A percentile compares a stretch with the other conserved stretches of the same genome.
Evolutionary conservation across 1,284 basidiomycete genomes (phyloP).

Genomic region (Ceratorhiza oryzae-sativae): DNA sequence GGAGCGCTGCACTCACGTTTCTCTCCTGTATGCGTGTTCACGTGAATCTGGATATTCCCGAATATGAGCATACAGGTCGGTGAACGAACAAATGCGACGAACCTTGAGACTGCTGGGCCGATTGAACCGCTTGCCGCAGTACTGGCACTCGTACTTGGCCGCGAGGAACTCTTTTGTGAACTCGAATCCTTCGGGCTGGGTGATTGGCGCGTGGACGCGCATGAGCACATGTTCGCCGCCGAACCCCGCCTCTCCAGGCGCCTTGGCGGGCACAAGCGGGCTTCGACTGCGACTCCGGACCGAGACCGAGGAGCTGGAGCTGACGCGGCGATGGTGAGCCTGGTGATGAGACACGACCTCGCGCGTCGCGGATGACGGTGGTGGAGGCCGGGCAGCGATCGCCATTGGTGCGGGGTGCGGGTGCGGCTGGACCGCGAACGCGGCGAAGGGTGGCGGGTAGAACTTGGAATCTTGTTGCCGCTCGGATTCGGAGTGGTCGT

Average conservation of each 20-base stretch:
- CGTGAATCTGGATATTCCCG: slow-evolving; percentile 66
- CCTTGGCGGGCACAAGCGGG: slow-evolving; percentile 10
- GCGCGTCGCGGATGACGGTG: slow-evolving; percentile 6
- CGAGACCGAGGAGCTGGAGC: slow-evolving; percentile 26
- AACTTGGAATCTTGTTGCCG: neutral
- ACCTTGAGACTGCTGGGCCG: slow-evolving; percentile 83
- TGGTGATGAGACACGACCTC: neutral
- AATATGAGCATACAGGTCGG: slow-evolving; percentile 7
- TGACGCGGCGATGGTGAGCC: slow-evolving; percentile 27
- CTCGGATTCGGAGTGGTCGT: neutral
- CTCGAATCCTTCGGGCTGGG: slow-evolving; percentile 40
- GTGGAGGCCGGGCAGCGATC: slow-evolving; percentile 4
- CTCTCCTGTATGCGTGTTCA: slow-evolving; percentile 84
- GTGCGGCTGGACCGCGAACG: neutral
- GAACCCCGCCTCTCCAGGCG: slow-evolving; percentile 12
- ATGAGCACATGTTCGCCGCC: slow-evolving; percentile 26
- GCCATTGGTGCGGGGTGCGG: neutral
- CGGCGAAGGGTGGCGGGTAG: neutral
- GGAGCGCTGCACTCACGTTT: slow-evolving; percentile 65
- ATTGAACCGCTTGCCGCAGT: slow-evolving; percentile 81
- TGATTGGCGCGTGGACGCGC: slow-evolving; percentile 37
- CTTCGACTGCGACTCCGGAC: slow-evolving; percentile 5
- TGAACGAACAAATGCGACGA: slow-evolving; percentile 35
- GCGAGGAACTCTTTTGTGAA: slow-evolving; percentile 42
- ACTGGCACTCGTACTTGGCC: slow-evolving; percentile 74